Evolutionary conservation across 768 basidiomycete species (phyloP).

Genomic region (Pleurotus cornucopiae): DNA sequence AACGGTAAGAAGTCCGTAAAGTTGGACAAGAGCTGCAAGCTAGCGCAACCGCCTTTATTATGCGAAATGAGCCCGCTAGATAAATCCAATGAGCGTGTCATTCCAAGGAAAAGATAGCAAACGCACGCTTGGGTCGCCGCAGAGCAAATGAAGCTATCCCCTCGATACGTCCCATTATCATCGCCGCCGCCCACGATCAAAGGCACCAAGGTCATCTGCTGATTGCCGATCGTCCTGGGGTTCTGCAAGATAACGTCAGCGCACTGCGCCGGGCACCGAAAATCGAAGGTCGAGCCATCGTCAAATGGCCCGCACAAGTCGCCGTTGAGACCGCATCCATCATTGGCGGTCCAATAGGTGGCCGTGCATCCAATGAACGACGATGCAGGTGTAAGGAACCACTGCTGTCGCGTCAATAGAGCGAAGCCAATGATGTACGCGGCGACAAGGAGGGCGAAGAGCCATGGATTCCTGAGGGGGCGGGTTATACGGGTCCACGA

Average conservation of each 20-base stretch:
- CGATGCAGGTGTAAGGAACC: slow-evolving; percentile 61
- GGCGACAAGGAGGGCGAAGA: slow-evolving; percentile 49
- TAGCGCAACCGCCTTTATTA: slow-evolving; percentile 72
- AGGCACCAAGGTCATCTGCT: slow-evolving; percentile 63
- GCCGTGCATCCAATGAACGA: slow-evolving; percentile 67
- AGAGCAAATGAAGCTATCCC: slow-evolving; percentile 81
- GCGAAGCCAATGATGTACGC: slow-evolving; percentile 70
- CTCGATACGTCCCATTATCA: slow-evolving; percentile 65
- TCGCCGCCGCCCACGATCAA: slow-evolving; percentile 88
- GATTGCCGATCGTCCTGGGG: slow-evolving; percentile 65
- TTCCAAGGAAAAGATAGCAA: slow-evolving; percentile 1
- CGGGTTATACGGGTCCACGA: slow-evolving; percentile 46
- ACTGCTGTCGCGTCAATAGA: slow-evolving; percentile 71
- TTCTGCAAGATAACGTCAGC: slow-evolving; percentile 62
- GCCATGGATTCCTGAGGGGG: slow-evolving; percentile 45
- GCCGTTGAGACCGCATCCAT: slow-evolving; percentile 74
- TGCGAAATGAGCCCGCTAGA: slow-evolving; percentile 61
- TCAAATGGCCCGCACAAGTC: slow-evolving; percentile 59
- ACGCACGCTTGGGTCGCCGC: slow-evolving; percentile 79
- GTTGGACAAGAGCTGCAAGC: slow-evolving; percentile 64
- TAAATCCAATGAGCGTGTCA: slow-evolving; percentile 7
- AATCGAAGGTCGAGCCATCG: slow-evolving; percentile 51
- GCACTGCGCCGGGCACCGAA: slow-evolving; percentile 80
- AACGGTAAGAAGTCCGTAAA: slow-evolving; percentile 66
- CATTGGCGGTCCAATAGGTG: slow-evolving; percentile 65